Evolutionary conservation across 257 asterid genomes (phyloP), one percentile per base, ranked within the genome.

Genomic region (Fraxinus excelsior): DNA sequence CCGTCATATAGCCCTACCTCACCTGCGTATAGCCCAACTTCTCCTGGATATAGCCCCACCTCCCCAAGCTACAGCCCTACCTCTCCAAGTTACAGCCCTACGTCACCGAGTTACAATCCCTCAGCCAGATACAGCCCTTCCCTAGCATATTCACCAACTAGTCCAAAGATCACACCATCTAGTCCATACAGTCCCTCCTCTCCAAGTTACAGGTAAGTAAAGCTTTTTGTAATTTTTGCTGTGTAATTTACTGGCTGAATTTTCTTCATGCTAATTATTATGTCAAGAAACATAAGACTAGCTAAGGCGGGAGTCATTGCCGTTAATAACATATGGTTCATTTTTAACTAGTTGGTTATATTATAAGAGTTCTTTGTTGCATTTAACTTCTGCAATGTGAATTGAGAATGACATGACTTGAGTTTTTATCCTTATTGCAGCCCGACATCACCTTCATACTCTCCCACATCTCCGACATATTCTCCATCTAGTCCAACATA

Each of bases 181-280:
- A 93, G 98, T 80, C 99, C 97, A 11, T 93, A 93, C 87, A 95
- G 97, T 82, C 97, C 98, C 13, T 90, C 99, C 31, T 95, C 99
- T 51, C 99, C 99, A 69, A 91, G 92, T 78, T 96, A 93, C 91
- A 96, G 98, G 99, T 96, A 87, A 68, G 44, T 49, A 18, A 19
- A 79, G 25, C 7, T 31, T 72, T 10, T 46, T 38, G 56, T 21
- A 7, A 29, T 62, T 25, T 28, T 80, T 79, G 25, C 69, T n/a
- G 25, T 66, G 44, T 70, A 32, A 16, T 46, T 71, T 74, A n/a
- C 38, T 74, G 69, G 68, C 7, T 62, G 35, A 23, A 62, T 62
- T 26, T 1, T 62, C 67, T 62, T 31, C 67, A 7, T 73, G 11
- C 37, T 26, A 44, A 75, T 78, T 60, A 9, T 18, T 34, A 37